Evolutionary conservation across 768 basidiomycete species (phyloP).

Genomic region (Termitomyces sp.): DNA sequence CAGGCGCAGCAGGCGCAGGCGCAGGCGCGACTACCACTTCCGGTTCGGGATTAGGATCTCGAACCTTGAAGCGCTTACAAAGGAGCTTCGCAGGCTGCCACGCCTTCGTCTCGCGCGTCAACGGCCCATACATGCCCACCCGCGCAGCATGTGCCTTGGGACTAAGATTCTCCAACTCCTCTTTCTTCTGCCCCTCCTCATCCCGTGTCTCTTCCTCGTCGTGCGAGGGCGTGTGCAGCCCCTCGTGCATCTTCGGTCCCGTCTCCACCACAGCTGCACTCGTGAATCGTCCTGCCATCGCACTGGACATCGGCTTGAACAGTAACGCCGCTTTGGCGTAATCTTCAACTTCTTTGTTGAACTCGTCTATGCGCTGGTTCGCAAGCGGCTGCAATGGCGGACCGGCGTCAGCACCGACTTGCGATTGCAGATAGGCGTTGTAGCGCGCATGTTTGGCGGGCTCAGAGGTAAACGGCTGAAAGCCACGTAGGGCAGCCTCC

Average conservation of each 20-base stretch:
- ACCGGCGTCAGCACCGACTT: conserved; percentile 46
- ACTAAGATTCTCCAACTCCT: conserved; percentile 54
- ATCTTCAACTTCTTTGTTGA: conserved; percentile 79
- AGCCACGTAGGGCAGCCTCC: conserved; percentile 81
- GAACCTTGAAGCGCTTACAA: conserved; percentile 92
- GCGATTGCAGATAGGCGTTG: conserved; percentile 71
- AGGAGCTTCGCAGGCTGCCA: conserved; percentile 86
- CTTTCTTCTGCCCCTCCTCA: conserved; percentile 34
- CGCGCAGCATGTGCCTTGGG: conserved; percentile 80
- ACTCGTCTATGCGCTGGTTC: conserved; percentile 58
- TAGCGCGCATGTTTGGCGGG: conserved; percentile 84
- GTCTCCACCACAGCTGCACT: conserved; percentile 69
- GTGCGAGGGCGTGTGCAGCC: conserved; percentile 55
- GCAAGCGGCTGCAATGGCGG: conserved; percentile 49
- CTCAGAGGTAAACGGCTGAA: conserved; percentile 80
- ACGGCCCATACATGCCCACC: conserved; percentile 83
- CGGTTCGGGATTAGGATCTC: conserved; percentile 69
- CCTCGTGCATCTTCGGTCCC: conserved; percentile 59
- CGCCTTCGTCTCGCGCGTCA: conserved; percentile 68
- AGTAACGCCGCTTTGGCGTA: conserved; percentile 84
- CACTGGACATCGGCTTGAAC: conserved; percentile 88
- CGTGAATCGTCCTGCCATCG: conserved; percentile 94
- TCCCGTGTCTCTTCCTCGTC: conserved; percentile 41
- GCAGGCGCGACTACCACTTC: conserved; percentile 35
- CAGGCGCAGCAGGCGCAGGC: conserved; percentile 15